Percentiles rank a stretch among this genome's conserved stretches.
These are phyloP conservation scores for Caryopteris hybrid DNA, from an alignment of 305 asterid genomes.

Conservation along the genomic window DNA sequence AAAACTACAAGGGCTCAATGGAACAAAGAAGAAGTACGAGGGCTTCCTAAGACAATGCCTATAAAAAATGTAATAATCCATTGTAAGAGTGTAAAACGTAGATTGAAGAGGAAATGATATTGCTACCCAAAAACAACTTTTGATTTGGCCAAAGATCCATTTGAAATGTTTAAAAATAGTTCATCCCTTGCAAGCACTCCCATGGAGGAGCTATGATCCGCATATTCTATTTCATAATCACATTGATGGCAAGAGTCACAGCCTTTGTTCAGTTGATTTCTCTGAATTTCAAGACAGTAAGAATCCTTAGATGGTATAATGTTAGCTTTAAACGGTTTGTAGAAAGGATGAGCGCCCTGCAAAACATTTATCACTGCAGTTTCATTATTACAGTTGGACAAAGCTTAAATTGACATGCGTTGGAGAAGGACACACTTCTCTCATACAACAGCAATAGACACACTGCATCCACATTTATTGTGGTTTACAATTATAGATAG, in stretches of 20 bases:
- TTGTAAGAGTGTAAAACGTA: not conserved
- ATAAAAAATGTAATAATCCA: not conserved
- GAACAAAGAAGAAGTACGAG: not conserved
- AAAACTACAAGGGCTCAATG: not conserved
- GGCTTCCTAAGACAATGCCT: not conserved
- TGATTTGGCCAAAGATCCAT: slow-evolving; percentile 49
- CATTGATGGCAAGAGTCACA: slow-evolving; percentile 60
- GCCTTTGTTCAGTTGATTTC: slow-evolving; percentile 22
- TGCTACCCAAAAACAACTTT: slow-evolving; percentile 64
- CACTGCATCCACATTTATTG: not conserved
- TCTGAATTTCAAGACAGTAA: slow-evolving; percentile 53
- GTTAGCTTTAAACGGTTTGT: slow-evolving; percentile 51
- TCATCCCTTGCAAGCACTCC: slow-evolving; percentile 73
- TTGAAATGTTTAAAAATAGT: slow-evolving; percentile 46
- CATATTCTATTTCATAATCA: slow-evolving; percentile 77
- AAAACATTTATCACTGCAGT: slow-evolving; percentile 8
- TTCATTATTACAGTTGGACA: slow-evolving; percentile 1
- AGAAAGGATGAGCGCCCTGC: slow-evolving; percentile 82
- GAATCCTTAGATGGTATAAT: slow-evolving; percentile 49
- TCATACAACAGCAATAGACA: not conserved
- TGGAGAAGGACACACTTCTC: not conserved
- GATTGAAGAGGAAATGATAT: not conserved
- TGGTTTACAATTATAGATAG: not conserved
- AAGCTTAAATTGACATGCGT: slow-evolving; percentile 5
- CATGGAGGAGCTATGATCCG: slow-evolving; percentile 69